Base-by-base conservation (phyloP, 1,139 yeast genomes). In the Suhomyces panamericanus region DNA sequence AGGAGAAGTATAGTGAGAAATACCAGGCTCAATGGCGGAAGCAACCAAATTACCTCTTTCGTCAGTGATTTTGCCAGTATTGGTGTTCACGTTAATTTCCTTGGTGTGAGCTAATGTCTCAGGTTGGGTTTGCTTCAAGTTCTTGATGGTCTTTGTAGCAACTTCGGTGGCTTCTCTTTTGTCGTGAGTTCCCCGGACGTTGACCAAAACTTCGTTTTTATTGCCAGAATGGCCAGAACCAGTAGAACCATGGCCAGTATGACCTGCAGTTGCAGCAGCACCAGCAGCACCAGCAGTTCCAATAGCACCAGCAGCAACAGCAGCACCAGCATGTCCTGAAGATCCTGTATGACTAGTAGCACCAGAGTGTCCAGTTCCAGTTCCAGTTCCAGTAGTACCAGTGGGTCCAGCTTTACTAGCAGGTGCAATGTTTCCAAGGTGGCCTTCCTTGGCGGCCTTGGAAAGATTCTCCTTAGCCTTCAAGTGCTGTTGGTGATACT, bases 71-170 rank as follows among this genome's bases (percentile, higher is more conserved):
- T 55, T 49, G 11, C 74, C 74, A 28, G 66, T 57, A 9, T 43
- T 41, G 14, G 70, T 67, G 50, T 69, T 66, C 33, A 69, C 65
- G 42, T 52, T 63, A 35, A 69, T 53, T 44, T 63, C 69, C 44
- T 61, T 58, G 16, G 60, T 62, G 11, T 51, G 47, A 3, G 55
- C 49, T 35, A 67, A 53, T 1, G 61, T 49, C n/a, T 60, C 59
- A 3, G 67, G 67, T 29, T 58, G 57, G 22, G 35, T 33, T 11
- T 57, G 52, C 45, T 61, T 61, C 48, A 69, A 60, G 16, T 60
- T 51, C 7, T 55, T 53, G 12, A 69, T 69, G 5, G 69, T 68
- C 24, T 55, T 50, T 36, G 59, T 55, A n/a, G 74, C 74, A 46
- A 68, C 54, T 13, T 41, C 43, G 9, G 64, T 59, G 1, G 75